phyloP scores from a whole-genome alignment of 2,329 filamentous ascomycete species.

The Sarocladium brachiariae region DNA sequence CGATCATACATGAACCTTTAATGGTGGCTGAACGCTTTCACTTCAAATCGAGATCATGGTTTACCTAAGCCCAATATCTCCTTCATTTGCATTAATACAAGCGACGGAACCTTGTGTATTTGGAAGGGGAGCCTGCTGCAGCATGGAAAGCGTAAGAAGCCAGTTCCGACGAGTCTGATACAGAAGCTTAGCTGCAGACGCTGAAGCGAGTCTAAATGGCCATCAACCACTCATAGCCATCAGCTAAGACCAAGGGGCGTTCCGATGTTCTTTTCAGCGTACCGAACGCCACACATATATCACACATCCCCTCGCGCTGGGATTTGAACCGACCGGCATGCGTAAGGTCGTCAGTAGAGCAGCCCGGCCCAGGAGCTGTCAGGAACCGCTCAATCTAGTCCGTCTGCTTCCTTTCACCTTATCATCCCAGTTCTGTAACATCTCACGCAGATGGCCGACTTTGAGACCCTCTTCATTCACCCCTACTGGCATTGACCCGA shows the following conservation, averaged over 20 bases:
- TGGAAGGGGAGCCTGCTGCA: slow-evolving; percentile 13
- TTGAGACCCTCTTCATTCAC: slow-evolving; percentile 22
- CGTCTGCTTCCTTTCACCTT: slow-evolving; percentile 5
- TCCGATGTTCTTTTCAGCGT: too few relatives aligned
- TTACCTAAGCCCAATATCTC: too few relatives aligned
- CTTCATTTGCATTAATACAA: too few relatives aligned
- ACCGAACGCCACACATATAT: slow-evolving; percentile 23
- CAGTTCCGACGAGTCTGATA: slow-evolving; percentile 61
- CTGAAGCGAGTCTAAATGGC: slow-evolving; percentile 71
- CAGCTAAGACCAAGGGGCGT: too few relatives aligned
- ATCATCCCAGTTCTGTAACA: slow-evolving; percentile 19
- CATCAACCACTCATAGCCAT: slow-evolving; percentile 67
- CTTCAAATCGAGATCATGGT: too few relatives aligned
- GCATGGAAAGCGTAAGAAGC: slow-evolving; percentile 48
- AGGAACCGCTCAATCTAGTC: slow-evolving; percentile 15
- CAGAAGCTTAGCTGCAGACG: slow-evolving; percentile 57
- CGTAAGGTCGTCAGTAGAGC: too few relatives aligned
- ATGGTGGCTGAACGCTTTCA: too few relatives aligned
- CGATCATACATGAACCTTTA: too few relatives aligned
- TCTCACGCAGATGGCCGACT: slow-evolving; percentile 15
- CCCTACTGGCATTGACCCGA: slow-evolving; percentile 17
- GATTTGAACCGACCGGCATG: slow-evolving; percentile 64
- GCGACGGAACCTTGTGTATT: slow-evolving; percentile 17
- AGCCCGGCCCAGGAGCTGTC: too few relatives aligned
- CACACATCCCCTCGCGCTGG: slow-evolving; percentile 55